phyloP scores from a whole-genome alignment of 495 filamentous ascomycete genomes.

The Aspergillus hancockii region DNA sequence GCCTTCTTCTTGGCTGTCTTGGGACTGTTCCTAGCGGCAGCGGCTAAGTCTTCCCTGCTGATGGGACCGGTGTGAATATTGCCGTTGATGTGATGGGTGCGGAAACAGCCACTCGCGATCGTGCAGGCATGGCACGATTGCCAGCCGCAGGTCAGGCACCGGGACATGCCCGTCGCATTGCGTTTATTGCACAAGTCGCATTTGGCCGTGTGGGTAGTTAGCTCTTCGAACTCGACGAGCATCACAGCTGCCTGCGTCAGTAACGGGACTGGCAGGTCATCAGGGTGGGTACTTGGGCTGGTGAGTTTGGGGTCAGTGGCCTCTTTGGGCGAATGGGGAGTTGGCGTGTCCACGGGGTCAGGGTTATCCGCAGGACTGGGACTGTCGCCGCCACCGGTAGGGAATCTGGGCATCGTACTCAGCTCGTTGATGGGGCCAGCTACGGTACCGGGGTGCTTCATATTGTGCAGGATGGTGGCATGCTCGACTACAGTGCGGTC shows the following conservation, averaged over 20 bases:
- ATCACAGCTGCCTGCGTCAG: not conserved
- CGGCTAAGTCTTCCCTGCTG: not conserved
- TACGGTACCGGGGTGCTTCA: not conserved
- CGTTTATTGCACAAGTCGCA: constrained; percentile 51
- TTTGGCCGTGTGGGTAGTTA: constrained; percentile 50
- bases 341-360: too few relatives aligned
- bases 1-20: not conserved
- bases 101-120: constrained; percentile 18
- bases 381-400: not conserved
- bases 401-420: not conserved
- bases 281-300: too few relatives aligned
- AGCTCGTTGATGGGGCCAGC: not conserved
- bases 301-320: not conserved
- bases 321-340: not conserved
- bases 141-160: constrained; percentile 46
- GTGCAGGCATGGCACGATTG: constrained; percentile 47
- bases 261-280: not conserved
- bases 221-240: constrained; percentile 26
- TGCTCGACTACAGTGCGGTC: not conserved
- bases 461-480: not conserved
- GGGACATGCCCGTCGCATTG: constrained; percentile 44
- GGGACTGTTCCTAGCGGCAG: not conserved
- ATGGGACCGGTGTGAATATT: constrained; percentile 13
- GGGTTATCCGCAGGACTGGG: not conserved
- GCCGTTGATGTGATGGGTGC: constrained; percentile 22